Conservation (phyloP, 2,329 filamentous ascomycete genomes). For the Aspergillus udagawae region DNA sequence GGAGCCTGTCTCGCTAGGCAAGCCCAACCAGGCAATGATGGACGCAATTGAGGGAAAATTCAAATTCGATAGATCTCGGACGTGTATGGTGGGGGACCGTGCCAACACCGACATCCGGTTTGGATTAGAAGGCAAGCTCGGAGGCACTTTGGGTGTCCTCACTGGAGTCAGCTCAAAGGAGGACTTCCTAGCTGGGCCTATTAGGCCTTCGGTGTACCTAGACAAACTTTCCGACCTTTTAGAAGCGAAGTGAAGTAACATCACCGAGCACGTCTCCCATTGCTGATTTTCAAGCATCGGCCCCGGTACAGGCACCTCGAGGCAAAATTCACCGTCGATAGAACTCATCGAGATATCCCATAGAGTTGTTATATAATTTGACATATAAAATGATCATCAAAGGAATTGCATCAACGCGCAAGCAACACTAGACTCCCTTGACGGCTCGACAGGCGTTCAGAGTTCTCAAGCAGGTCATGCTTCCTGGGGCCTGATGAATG, state of each 20-base stretch:
- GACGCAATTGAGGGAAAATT: slow-evolving; percentile 97
- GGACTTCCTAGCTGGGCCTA: slow-evolving; percentile 71
- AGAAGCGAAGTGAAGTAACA: slow-evolving; percentile 16
- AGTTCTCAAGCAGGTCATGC: background rate
- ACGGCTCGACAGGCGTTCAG: background rate
- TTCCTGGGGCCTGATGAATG: slow-evolving; percentile 16
- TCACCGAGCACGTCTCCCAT: background rate
- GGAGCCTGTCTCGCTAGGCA: slow-evolving; percentile 76
- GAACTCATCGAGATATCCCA: background rate
- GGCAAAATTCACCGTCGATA: background rate
- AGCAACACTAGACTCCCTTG: background rate
- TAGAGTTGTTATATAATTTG: background rate
- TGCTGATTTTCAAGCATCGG: background rate
- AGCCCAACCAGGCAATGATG: slow-evolving; percentile 99
- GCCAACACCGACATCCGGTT: slow-evolving; percentile 96
- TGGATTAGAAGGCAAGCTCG: slow-evolving; percentile 82
- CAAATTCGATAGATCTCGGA: slow-evolving; percentile 72
- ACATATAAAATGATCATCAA: background rate
- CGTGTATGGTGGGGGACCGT: slow-evolving; percentile 95
- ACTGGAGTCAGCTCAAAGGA: slow-evolving; percentile 82
- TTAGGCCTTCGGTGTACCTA: slow-evolving; percentile 77
- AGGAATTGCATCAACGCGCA: background rate
- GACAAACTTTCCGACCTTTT: slow-evolving; percentile 77
- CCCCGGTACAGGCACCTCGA: background rate
- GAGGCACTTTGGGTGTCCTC: slow-evolving; percentile 84